Evolutionary conservation across 2,329 filamentous ascomycete genomes (phyloP).

Genomic region (Penicillium janthinellum): DNA sequence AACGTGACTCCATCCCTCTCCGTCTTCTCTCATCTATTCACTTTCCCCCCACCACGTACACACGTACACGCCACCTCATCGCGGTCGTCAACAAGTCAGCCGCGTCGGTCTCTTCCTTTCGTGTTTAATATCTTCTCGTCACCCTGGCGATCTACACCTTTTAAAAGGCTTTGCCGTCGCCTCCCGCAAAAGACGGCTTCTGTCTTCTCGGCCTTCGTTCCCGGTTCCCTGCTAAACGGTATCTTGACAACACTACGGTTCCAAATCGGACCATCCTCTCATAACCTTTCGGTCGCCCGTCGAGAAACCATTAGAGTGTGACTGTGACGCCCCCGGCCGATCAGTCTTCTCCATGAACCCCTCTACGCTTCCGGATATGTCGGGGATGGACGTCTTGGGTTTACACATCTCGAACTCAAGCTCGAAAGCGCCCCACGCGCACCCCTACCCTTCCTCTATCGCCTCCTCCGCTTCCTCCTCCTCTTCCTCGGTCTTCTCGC

Average conservation of each 20-base stretch:
- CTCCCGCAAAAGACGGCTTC: conserved; percentile 28
- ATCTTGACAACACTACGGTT: conserved; percentile 25
- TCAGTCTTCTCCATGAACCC: conserved; percentile 26
- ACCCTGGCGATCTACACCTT: conserved; percentile 24
- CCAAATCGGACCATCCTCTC: conserved; percentile 25
- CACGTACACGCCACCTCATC: conserved; percentile 1
- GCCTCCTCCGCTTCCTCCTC: conserved; percentile 76
- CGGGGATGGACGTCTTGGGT: conserved; percentile 49
- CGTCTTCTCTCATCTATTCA: neutral
- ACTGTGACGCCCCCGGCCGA: neutral
- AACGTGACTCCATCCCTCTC: neutral
- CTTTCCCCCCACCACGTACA: conserved; percentile 2
- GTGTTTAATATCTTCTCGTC: conserved; percentile 11
- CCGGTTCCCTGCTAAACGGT: conserved; percentile 32
- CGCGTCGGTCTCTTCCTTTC: conserved; percentile 9
- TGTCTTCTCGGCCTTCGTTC: conserved; percentile 33
- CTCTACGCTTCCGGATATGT: conserved; percentile 41
- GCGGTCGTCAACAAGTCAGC: neutral
- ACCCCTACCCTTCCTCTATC: conserved; percentile 70
- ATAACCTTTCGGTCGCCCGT: conserved; percentile 11
- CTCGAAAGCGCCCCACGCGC: conserved; percentile 41
- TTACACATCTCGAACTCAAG: conserved; percentile 43
- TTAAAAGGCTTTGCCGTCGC: conserved; percentile 31
- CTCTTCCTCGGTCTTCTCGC: conserved; percentile 75
- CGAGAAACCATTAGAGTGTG: conserved; percentile 1